Evolutionary conservation across 31 red algal genomes (phyloP).

Genomic region (Odonthalia washingtoniensis): DNA sequence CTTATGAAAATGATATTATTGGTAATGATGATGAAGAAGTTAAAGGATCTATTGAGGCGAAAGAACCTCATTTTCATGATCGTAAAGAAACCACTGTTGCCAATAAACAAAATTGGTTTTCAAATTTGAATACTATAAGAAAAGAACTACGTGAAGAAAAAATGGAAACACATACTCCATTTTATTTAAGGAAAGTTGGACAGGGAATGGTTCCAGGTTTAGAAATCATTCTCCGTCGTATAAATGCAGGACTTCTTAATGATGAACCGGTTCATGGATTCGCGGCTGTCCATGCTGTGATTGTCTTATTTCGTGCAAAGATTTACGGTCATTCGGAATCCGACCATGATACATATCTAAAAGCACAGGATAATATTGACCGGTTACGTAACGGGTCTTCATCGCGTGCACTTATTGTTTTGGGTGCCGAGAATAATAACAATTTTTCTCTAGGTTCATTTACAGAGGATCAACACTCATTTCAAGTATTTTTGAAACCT

Average conservation of each 20-base stretch:
- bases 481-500: slow-evolving; percentile 61
- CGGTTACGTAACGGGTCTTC: too few species aligned
- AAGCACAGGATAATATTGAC: too few species aligned
- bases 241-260: slow-evolving; percentile 60
- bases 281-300: slow-evolving; percentile 61
- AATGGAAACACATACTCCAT: slow-evolving; percentile 59
- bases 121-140: slow-evolving; percentile 49
- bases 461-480: slow-evolving; percentile 64
- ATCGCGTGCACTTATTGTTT: too few species aligned
- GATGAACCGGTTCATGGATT: slow-evolving; percentile 74
- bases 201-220: slow-evolving; percentile 69
- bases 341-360: too few species aligned
- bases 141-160: slow-evolving; percentile 45
- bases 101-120: slow-evolving; percentile 63
- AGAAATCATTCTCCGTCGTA: slow-evolving; percentile 71
- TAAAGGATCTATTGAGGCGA: too few species aligned
- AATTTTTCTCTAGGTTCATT: too few species aligned
- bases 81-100: slow-evolving; percentile 2
- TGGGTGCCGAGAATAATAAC: too few species aligned
- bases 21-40: slow-evolving; percentile 49
- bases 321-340: slow-evolving; percentile 72
- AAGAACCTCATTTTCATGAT: neutral
- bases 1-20: slow-evolving; percentile 64
- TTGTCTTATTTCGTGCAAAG: slow-evolving; percentile 68
- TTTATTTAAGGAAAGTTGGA: slow-evolving; percentile 75